These are phyloP conservation scores for Elsinoe batatas DNA, from an alignment of 2,329 filamentous ascomycete species.

Conservation along the genomic window DNA sequence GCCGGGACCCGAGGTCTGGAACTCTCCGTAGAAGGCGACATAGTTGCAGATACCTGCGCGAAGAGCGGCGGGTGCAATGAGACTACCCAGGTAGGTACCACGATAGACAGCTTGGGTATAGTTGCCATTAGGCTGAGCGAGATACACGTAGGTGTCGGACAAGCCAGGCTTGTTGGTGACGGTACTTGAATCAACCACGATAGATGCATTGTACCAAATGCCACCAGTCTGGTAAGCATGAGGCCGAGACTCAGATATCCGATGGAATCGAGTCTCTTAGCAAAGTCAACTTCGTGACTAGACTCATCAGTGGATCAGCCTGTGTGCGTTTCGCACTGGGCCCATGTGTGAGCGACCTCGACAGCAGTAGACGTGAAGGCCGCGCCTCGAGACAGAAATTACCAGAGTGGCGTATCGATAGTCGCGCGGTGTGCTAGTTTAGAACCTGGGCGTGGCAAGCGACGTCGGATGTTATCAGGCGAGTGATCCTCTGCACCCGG, in stretches of 20 bases:
- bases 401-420: neutral
- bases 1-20: conserved; percentile 32
- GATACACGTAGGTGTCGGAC: conserved; percentile 32
- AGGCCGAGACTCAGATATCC: no score
- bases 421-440: neutral
- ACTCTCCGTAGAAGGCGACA: conserved; percentile 34
- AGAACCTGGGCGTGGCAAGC: neutral
- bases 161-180: conserved; percentile 14
- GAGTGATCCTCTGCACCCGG: neutral
- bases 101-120: conserved; percentile 35
- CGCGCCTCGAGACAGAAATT: neutral
- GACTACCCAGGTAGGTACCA: conserved; percentile 29
- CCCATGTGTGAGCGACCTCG: no score
- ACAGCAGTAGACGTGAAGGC: neutral
- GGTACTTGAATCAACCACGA: conserved; percentile 16
- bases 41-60: conserved; percentile 20
- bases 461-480: neutral
- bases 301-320: no score
- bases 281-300: no score
- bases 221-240: neutral
- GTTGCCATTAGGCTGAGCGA: conserved; percentile 32
- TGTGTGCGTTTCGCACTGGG: no score
- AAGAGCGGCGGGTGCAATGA: conserved; percentile 32
- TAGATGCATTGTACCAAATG: conserved; percentile 17
- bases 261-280: no score